These are phyloP conservation scores for Saxophila tyrrhenica DNA, from an alignment of 495 filamentous ascomycete genomes.

Conservation along the genomic window DNA sequence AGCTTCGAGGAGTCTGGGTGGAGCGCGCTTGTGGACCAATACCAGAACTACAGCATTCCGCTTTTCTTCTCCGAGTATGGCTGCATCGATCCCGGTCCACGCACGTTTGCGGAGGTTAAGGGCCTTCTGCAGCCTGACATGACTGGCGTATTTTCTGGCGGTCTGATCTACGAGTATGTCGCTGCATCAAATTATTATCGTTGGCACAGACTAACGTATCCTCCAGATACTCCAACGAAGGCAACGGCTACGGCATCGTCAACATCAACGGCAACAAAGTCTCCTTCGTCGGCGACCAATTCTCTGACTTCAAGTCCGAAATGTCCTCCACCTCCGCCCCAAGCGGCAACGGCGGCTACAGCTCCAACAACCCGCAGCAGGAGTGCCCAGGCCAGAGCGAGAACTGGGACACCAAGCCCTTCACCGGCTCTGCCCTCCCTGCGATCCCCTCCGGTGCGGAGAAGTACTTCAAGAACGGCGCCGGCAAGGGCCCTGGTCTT, in stretches of 20 bases:
- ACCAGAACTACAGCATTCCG: conserved; percentile 59
- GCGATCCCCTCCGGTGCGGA: conserved; percentile 57
- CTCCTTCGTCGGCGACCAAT: conserved; percentile 48
- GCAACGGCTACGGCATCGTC: conserved; percentile 66
- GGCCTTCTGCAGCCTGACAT: conserved; percentile 74
- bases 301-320: conserved; percentile 52
- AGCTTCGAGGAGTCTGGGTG: conserved; percentile 55
- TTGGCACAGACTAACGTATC: no score
- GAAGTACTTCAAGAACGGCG: conserved; percentile 60
- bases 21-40: conserved; percentile 55
- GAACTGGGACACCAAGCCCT: conserved; percentile 57
- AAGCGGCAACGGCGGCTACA: conserved; percentile 65
- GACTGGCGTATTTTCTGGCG: conserved; percentile 86
- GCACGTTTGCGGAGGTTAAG: conserved; percentile 66
- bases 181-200: no score
- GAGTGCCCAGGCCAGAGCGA: conserved; percentile 56
- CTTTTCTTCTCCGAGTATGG: conserved; percentile 85
- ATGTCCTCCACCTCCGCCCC: conserved; percentile 54
- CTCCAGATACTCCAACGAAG: conserved; percentile 70
- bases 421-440: conserved; percentile 50
- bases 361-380: conserved; percentile 48
- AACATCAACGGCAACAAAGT: conserved; percentile 47
- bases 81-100: conserved; percentile 62
- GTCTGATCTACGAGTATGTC: conserved; percentile 94
- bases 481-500: conserved; percentile 62